Percentiles rank a stretch among this genome's conserved stretches.
Conservation (phyloP, 106 monocot genomes). For the Iris macrosiphon region DNA sequence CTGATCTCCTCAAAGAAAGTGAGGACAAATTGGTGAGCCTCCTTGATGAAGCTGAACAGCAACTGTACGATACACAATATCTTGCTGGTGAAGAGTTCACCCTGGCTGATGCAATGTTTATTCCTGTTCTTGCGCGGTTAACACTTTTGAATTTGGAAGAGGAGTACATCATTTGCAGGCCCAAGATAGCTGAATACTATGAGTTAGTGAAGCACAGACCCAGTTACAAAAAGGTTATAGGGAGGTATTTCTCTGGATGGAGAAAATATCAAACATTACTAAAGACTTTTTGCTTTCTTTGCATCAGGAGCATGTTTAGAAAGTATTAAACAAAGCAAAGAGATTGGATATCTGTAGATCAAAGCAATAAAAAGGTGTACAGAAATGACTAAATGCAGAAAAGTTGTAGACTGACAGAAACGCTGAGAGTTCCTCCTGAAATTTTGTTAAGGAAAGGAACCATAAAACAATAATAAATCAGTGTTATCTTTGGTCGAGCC, state of each 20-base stretch:
- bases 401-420: too few species aligned
- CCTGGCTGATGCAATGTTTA: slow-evolving; percentile 77
- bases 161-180: slow-evolving; percentile 59
- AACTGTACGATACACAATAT: slow-evolving; percentile 46
- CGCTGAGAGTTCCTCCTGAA: too few species aligned
- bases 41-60: slow-evolving; percentile 76
- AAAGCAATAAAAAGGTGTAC: too few species aligned
- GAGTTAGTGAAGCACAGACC: slow-evolving; percentile 47
- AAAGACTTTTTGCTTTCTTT: slow-evolving; percentile 71
- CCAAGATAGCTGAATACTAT: slow-evolving; percentile 60
- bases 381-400: too few species aligned
- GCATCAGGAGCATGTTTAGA: slow-evolving; percentile 54
- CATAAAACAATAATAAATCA: too few species aligned
- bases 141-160: slow-evolving; percentile 61
- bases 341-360: too few species aligned
- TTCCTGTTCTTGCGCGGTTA: slow-evolving; percentile 68
- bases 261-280: slow-evolving; percentile 61
- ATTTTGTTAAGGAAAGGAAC: too few species aligned
- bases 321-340: too few species aligned
- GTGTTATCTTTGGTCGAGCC: too few species aligned
- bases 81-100: slow-evolving; percentile 68
- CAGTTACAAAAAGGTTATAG: slow-evolving; percentile 70
- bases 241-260: slow-evolving; percentile 84
- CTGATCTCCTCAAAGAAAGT: slow-evolving; percentile 48
- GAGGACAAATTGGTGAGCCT: slow-evolving; percentile 55